Percentiles rank a stretch among this genome's conserved stretches.
These are phyloP conservation scores for Penicillium mononematosum DNA, from an alignment of 495 filamentous ascomycete genomes.

Conservation along the genomic window DNA sequence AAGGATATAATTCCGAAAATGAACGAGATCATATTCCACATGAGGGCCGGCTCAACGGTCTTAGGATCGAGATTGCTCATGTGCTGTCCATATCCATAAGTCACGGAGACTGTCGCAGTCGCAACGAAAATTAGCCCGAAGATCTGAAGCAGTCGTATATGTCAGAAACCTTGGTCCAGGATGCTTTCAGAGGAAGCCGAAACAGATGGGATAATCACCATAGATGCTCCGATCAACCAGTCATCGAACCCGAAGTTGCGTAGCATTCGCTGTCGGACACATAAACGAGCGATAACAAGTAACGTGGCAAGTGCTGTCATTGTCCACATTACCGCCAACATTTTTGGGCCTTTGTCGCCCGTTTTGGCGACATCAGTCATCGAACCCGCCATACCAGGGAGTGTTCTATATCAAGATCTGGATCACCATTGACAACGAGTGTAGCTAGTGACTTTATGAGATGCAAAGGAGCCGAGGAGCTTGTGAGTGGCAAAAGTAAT, in stretches of 20 bases:
- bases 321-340: conserved; percentile 41
- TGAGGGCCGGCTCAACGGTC: conserved; percentile 19
- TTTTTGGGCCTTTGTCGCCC: conserved; percentile 18
- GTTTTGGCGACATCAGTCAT: neutral
- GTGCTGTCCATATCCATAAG: conserved; percentile 31
- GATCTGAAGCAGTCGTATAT: conserved; percentile 6
- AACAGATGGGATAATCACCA: neutral
- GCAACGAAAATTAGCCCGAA: conserved; percentile 24
- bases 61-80: conserved; percentile 13
- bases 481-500: too few species aligned
- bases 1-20: conserved; percentile 33
- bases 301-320: conserved; percentile 27
- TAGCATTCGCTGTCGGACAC: conserved; percentile 41
- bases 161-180: neutral
- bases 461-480: too few species aligned
- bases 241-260: conserved; percentile 28
- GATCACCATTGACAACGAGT: too few species aligned
- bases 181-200: neutral
- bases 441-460: too few species aligned
- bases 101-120: conserved; percentile 24
- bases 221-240: conserved; percentile 14
- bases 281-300: conserved; percentile 41
- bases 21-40: conserved; percentile 27
- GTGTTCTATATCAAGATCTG: neutral
- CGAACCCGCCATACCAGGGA: neutral